A percentile compares a stretch with the other conserved stretches of the same genome.
These are phyloP conservation scores for Exserohilum rostratum DNA, from an alignment of 2,329 filamentous ascomycete species.

Conservation along the genomic window DNA sequence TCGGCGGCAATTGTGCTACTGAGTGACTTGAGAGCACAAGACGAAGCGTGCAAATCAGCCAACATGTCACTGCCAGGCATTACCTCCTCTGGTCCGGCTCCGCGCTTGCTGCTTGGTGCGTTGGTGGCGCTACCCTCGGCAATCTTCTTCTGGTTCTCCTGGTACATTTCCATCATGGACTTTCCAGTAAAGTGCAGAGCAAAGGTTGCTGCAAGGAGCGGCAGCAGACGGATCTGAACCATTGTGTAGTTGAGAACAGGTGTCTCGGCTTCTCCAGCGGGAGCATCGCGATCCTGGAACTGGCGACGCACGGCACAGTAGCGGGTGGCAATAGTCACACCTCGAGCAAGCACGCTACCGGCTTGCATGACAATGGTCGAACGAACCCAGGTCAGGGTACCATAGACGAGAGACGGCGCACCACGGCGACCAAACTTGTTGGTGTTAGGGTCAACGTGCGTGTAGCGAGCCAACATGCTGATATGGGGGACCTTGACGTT, in stretches of 20 bases:
- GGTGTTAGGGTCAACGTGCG: slow-evolving; percentile 69
- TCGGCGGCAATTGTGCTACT: slow-evolving; percentile 75
- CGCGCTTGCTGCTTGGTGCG: slow-evolving; percentile 50
- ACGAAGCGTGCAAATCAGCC: slow-evolving; percentile 77
- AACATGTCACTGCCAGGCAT: slow-evolving; percentile 70
- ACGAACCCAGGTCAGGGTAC: slow-evolving; percentile 77
- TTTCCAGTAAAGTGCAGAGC: slow-evolving; percentile 81
- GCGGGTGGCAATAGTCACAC: slow-evolving; percentile 77
- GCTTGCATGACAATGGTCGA: slow-evolving; percentile 76
- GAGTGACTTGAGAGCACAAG: slow-evolving; percentile 76
- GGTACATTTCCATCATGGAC: slow-evolving; percentile 75
- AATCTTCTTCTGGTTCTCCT: slow-evolving; percentile 74
- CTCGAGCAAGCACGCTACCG: slow-evolving; percentile 72
- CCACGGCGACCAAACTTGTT: slow-evolving; percentile 71
- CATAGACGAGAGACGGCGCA: slow-evolving; percentile 72
- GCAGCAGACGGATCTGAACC: slow-evolving; percentile 75
- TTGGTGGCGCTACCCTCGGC: slow-evolving; percentile 49
- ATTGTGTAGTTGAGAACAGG: slow-evolving; percentile 82
- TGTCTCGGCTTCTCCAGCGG: slow-evolving; percentile 67
- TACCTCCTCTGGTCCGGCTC: slow-evolving; percentile 71
- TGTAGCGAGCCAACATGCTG: slow-evolving; percentile 75
- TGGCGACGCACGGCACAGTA: slow-evolving; percentile 77
- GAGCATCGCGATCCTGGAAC: slow-evolving; percentile 75
- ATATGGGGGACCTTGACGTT: slow-evolving; percentile 75
- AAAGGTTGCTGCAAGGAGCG: slow-evolving; percentile 74